Evolutionary conservation across 768 basidiomycete genomes (phyloP), one percentile per base, ranked within the genome.

Genomic region (Pisolithus albus): DNA sequence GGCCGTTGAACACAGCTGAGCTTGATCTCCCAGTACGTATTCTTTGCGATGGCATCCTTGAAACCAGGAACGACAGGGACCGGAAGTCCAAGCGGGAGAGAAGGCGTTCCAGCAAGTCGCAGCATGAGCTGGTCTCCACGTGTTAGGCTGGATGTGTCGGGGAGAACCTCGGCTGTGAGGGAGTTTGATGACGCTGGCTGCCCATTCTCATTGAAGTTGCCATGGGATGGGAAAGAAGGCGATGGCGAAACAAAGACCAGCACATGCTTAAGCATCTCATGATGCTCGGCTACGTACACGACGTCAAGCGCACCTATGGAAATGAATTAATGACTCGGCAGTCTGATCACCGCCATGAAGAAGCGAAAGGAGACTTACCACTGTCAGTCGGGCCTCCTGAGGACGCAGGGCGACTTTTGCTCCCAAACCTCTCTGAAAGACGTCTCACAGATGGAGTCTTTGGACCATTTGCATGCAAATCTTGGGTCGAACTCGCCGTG

Each of bases 181-280:
- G 72, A 62, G 3, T 79, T 78, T 2, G 73, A 13, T 11, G 41
- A 50, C 15, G 40, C 23, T 3, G 18, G 8, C 16, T 28, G n/a
- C 8, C 18, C 23, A 18, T 21, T 44, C 2, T 4, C 11, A 23
- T 11, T 32, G 5, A 13, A 10, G 21, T 52, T 52, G 4, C 56
- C 57, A 13, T 47, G 56, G 4, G 34, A 34, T 15, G 34, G 13
- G 34, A 34, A 15, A 15, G 30, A 32, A 9, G 34, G 34, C 30
- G 34, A 13, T 19, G 47, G 40, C 19, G 79, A 78, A 47, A 93
- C 71, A 63, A 91, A 87, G 21, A 91, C 79, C 34, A 91, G 72
- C 28, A 95, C 76, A 46, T 86, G 85, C 21, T 83, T 82, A 4
- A 97, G 78, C 51, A 83, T 89, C 63, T 93, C 89, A 62, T 94